phyloP scores from a whole-genome alignment of 2,329 filamentous ascomycete genomes.

The Parascedosporium putredinis region DNA sequence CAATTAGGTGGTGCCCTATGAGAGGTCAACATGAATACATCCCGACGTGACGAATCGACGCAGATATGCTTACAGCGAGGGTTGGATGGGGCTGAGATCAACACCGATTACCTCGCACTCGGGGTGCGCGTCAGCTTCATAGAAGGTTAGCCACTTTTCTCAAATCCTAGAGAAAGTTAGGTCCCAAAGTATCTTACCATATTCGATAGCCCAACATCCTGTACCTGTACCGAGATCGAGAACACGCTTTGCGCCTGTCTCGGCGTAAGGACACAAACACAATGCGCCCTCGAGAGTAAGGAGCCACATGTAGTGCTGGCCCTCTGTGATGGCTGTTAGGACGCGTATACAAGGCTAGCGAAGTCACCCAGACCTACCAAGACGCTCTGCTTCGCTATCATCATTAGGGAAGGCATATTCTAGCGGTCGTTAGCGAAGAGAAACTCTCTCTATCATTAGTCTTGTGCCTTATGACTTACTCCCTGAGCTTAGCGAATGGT shows the following conservation, averaged over 20 bases:
- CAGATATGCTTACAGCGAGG: conserved; percentile 18
- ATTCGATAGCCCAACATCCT: conserved; percentile 23
- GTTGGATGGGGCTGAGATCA: conserved; percentile 32
- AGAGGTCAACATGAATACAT: background rate
- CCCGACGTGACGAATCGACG: background rate
- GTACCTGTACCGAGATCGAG: conserved; percentile 24
- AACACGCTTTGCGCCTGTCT: conserved; percentile 14
- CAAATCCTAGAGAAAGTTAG: background rate
- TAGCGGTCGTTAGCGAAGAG: background rate
- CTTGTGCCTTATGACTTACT: background rate
- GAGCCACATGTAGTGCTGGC: conserved; percentile 18
- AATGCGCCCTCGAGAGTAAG: conserved; percentile 17
- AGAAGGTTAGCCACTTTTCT: background rate
- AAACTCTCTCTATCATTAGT: background rate
- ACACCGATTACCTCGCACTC: conserved; percentile 25
- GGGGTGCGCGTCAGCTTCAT: conserved; percentile 16
- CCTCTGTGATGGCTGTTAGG: conserved; percentile 16
- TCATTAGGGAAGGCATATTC: conserved; percentile 7
- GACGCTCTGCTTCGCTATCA: background rate
- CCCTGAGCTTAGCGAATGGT: conserved; percentile 19
- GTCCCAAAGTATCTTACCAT: conserved; percentile 12
- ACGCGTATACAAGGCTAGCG: no score
- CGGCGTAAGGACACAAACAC: conserved; percentile 13
- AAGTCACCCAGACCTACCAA: background rate
- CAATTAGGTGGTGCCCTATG: conserved; percentile 32